phyloP scores from a whole-genome alignment of 2,329 filamentous ascomycete species.

The Claviceps purpurea region DNA sequence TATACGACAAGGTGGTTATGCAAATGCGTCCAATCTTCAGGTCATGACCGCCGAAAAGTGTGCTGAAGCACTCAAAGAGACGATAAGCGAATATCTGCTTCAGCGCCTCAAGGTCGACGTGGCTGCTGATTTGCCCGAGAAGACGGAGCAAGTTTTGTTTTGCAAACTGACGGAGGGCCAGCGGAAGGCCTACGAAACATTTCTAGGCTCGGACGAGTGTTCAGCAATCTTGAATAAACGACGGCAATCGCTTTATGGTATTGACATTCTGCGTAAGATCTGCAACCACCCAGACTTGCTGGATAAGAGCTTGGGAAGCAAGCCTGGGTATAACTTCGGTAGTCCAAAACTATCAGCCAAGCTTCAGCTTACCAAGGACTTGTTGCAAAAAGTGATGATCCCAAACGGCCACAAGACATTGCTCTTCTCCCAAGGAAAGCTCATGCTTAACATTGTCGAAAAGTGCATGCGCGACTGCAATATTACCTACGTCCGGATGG shows the following conservation, averaged over 20 bases:
- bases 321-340: constrained; percentile 64
- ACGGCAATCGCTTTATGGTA: constrained; percentile 72
- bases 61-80: constrained; percentile 83
- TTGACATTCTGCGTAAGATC: constrained; percentile 87
- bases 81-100: constrained; percentile 83
- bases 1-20: constrained; percentile 85
- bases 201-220: constrained; percentile 74
- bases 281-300: constrained; percentile 93
- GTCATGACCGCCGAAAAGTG: constrained; percentile 91
- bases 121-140: constrained; percentile 83
- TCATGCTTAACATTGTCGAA: constrained; percentile 92
- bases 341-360: constrained; percentile 73
- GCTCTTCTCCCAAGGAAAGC: constrained; percentile 82
- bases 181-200: constrained; percentile 65
- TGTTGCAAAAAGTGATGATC: constrained; percentile 74
- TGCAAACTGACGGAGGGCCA: constrained; percentile 77
- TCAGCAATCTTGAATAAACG: constrained; percentile 63
- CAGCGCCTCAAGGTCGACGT: constrained; percentile 91
- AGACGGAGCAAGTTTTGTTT: constrained; percentile 91
- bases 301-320: constrained; percentile 43
- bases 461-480: constrained; percentile 59
- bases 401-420: constrained; percentile 83
- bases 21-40: constrained; percentile 85
- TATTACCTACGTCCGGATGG: constrained; percentile 78
- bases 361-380: constrained; percentile 83